These are phyloP conservation scores for Mucor velutinosus DNA, from an alignment of 371 early-diverging fungal species.

Conservation along the genomic window DNA sequence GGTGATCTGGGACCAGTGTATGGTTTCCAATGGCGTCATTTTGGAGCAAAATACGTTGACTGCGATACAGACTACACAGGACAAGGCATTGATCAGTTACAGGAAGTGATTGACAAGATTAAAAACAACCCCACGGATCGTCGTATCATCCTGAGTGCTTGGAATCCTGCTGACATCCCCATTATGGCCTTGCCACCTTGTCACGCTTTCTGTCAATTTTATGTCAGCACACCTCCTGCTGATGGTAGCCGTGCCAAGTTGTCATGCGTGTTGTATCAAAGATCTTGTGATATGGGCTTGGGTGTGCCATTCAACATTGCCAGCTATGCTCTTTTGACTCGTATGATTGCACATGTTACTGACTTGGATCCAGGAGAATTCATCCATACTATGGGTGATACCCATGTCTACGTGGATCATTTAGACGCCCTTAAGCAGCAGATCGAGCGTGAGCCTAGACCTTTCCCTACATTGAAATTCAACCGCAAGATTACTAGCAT, in stretches of 20 bases:
- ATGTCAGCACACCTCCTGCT: constrained; percentile 70
- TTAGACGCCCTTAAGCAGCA: constrained; percentile 88
- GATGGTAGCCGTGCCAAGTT: constrained; percentile 58
- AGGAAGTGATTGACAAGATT: constrained; percentile 88
- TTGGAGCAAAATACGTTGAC: constrained; percentile 94
- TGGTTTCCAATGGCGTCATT: constrained; percentile 99
- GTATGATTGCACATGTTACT: constrained; percentile 93
- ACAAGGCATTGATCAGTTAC: constrained; percentile 96
- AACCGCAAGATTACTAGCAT: constrained; percentile 65
- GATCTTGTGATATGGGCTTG: constrained; percentile 98
- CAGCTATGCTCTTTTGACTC: constrained; percentile 93
- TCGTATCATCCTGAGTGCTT: constrained; percentile 95
- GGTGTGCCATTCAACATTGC: constrained; percentile 99
- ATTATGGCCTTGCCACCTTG: constrained; percentile 97
- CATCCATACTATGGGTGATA: constrained; percentile 96
- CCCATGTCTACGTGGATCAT: constrained; percentile 98
- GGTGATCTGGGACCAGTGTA: constrained; percentile 99
- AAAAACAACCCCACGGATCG: constrained; percentile 89
- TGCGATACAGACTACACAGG: constrained; percentile 92
- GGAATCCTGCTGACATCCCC: constrained; percentile 94
- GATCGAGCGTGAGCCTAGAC: constrained; percentile 77
- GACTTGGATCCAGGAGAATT: constrained; percentile 90
- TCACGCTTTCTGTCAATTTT: constrained; percentile 95
- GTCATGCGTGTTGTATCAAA: constrained; percentile 97
- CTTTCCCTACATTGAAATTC: constrained; percentile 88